Conservation (phyloP, 2,329 filamentous ascomycete species). For the Bipolaris cookei region DNA sequence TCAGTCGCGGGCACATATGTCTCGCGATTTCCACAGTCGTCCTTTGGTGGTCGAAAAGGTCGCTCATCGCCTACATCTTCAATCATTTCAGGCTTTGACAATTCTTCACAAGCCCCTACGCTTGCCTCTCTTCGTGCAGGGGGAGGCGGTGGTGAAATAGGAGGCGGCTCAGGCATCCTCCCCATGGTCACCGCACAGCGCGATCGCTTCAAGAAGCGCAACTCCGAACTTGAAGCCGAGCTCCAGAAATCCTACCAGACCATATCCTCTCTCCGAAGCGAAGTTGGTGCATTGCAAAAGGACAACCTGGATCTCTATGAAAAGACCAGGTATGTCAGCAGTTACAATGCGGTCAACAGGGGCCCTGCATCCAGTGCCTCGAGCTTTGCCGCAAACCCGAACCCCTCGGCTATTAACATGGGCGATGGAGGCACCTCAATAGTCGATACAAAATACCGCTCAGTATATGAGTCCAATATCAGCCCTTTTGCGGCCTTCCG, state of each 20-base stretch:
- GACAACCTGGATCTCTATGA: slow-evolving; percentile 97
- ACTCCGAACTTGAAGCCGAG: slow-evolving; percentile 86
- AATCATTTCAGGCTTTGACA: slow-evolving; percentile 95
- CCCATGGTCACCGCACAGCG: slow-evolving; percentile 98
- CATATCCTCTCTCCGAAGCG: slow-evolving; percentile 85
- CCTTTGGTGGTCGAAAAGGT: slow-evolving; percentile 61
- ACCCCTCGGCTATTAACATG: slow-evolving; percentile 74
- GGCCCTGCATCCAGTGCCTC: slow-evolving; percentile 65
- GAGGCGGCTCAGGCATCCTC: slow-evolving; percentile 83
- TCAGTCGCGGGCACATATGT: slow-evolving; percentile 92
- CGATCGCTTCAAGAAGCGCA: slow-evolving; percentile 97
- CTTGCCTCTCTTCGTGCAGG: slow-evolving; percentile 64
- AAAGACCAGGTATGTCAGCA: slow-evolving; percentile 95
- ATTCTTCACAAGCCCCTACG: slow-evolving; percentile 43
- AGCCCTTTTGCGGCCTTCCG: slow-evolving; percentile 96
- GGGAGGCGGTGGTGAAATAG: slow-evolving; percentile 60
- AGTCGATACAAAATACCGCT: slow-evolving; percentile 76
- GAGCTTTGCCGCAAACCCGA: slow-evolving; percentile 69
- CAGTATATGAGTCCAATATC: slow-evolving; percentile 92
- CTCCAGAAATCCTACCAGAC: slow-evolving; percentile 82
- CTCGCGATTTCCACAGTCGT: slow-evolving; percentile 75
- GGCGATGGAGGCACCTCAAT: slow-evolving; percentile 16
- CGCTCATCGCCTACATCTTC: slow-evolving; percentile 91
- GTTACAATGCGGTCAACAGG: slow-evolving; percentile 84
- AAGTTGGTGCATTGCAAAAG: slow-evolving; percentile 89